Evolutionary conservation across 768 basidiomycete species (phyloP).

Genomic region (Podaxis carcinomalis): DNA sequence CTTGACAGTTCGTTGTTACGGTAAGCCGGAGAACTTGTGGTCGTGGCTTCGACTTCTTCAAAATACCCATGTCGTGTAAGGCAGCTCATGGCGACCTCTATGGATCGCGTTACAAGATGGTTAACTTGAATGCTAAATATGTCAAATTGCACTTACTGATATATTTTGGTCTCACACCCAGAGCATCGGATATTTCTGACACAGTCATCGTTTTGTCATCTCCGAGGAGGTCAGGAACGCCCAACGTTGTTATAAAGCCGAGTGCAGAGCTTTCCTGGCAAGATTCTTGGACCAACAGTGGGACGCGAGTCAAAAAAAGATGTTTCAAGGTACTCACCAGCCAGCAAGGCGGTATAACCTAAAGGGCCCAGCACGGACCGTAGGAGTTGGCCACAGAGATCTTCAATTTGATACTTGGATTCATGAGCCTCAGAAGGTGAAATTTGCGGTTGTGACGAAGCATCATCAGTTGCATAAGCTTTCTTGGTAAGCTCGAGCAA

Average conservation of each 20-base stretch:
- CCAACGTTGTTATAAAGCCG: neutral
- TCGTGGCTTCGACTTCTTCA: neutral
- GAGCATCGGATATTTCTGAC: neutral
- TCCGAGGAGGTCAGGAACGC: neutral
- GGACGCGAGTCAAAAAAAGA: neutral
- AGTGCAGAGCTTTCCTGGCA: slow-evolving; percentile 8
- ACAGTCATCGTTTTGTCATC: neutral
- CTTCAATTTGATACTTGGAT: slow-evolving; percentile 1
- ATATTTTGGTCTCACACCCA: neutral
- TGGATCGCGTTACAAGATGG: neutral
- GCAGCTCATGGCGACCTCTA: slow-evolving; percentile 4
- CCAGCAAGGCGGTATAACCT: slow-evolving; percentile 3
- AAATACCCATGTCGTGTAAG: slow-evolving; percentile 4
- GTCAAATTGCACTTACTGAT: neutral
- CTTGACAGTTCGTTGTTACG: neutral
- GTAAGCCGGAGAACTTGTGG: neutral
- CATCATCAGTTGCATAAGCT: neutral
- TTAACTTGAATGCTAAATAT: neutral
- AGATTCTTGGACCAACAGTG: neutral
- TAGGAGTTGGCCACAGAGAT: neutral
- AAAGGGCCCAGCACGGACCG: neutral
- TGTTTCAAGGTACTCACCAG: neutral
- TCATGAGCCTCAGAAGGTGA: neutral
- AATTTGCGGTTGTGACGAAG: neutral
- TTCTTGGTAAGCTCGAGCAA: neutral